phyloP scores from a whole-genome alignment of 108 stramenopile species.

The Discostella stelligeroides region DNA sequence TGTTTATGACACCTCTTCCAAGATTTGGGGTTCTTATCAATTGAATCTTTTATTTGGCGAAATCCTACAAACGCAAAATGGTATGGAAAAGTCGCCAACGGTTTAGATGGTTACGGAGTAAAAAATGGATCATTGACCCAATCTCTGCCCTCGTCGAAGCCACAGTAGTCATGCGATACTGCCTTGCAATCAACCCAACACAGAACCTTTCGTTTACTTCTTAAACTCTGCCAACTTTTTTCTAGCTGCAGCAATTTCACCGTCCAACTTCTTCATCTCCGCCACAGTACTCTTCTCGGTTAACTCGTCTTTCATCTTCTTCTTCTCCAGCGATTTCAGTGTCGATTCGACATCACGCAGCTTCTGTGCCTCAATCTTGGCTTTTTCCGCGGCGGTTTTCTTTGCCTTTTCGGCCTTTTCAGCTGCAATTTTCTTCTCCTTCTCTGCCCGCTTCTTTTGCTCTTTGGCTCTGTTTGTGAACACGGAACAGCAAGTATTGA shows the following conservation, averaged over 20 bases:
- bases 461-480: background rate
- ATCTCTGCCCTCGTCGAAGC: too few relatives aligned
- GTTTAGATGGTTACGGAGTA: too few relatives aligned
- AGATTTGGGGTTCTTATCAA: too few relatives aligned
- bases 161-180: too few relatives aligned
- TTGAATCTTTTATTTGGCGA: too few relatives aligned
- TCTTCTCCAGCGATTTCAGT: background rate
- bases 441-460: background rate
- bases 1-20: too few relatives aligned
- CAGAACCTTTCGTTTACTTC: background rate
- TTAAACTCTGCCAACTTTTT: slow-evolving; percentile 2
- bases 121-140: too few relatives aligned
- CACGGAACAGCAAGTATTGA: too few relatives aligned
- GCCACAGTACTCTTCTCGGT: background rate
- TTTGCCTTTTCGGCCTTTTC: background rate
- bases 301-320: background rate
- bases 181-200: too few relatives aligned
- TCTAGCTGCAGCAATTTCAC: background rate
- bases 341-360: background rate
- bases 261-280: background rate
- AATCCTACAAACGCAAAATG: too few relatives aligned
- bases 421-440: background rate
- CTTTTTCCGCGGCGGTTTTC: background rate
- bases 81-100: too few relatives aligned
- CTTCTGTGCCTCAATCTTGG: background rate